Conservation (phyloP, 208 protist species). For the Kentomonas sorsogonicus region DNA sequence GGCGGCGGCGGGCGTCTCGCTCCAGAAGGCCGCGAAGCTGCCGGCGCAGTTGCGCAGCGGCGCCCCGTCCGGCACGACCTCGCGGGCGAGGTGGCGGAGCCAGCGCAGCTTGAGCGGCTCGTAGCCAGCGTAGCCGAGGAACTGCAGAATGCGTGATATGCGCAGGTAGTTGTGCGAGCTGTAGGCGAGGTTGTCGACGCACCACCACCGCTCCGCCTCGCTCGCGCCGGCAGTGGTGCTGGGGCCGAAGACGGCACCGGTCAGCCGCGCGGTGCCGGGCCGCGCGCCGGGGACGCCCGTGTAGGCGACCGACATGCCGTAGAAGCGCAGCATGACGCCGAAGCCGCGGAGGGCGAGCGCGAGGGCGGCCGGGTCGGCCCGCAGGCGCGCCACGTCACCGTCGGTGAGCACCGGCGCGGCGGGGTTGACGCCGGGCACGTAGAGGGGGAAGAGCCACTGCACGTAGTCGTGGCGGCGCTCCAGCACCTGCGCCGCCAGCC, state of each 20-base stretch:
- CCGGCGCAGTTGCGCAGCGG: no score
- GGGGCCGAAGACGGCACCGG: neutral
- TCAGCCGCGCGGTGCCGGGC: no score
- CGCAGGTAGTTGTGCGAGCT: slow-evolving; percentile 60
- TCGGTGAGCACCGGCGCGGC: slow-evolving; percentile 51
- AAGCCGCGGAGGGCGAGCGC: slow-evolving; percentile 36
- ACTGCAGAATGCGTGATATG: slow-evolving; percentile 71
- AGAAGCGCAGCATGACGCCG: slow-evolving; percentile 73
- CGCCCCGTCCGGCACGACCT: slow-evolving; percentile 19
- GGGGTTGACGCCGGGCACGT: slow-evolving; percentile 54
- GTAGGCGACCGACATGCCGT: slow-evolving; percentile 28
- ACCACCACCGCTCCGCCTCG: neutral
- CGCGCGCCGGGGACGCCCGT: neutral
- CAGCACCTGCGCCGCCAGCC: slow-evolving; percentile 19
- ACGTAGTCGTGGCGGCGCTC: slow-evolving; percentile 59
- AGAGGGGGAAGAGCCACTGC: slow-evolving; percentile 79
- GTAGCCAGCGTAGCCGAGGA: slow-evolving; percentile 52
- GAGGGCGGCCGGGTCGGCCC: slow-evolving; percentile 36
- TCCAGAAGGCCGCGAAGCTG: no score
- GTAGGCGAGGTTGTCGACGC: slow-evolving; percentile 27
- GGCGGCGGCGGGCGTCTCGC: no score
- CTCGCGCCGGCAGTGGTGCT: neutral
- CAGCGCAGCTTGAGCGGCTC: slow-evolving; percentile 60
- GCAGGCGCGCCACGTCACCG: slow-evolving; percentile 35
- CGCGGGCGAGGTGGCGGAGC: slow-evolving; percentile 38